Evolutionary conservation across 805 yeast genomes (phyloP).

Genomic region (Candida namnaoensis): DNA sequence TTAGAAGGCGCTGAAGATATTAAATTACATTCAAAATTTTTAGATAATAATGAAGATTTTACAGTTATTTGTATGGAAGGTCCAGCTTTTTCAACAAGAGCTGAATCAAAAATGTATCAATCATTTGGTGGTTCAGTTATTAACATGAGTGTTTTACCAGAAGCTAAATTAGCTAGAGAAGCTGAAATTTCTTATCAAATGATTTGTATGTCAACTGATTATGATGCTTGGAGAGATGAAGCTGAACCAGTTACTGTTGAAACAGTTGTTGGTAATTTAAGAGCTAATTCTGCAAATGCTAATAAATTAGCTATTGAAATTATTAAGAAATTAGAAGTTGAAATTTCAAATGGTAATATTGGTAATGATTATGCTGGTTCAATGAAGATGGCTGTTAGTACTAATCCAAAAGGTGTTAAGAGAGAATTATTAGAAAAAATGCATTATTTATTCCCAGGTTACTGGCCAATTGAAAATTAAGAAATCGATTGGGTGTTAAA

Average conservation of each 20-base stretch:
- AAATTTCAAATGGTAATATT: slow-evolving; percentile 46
- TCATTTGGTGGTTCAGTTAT: slow-evolving; percentile 92
- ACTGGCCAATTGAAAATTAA: slow-evolving; percentile 49
- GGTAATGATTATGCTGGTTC: slow-evolving; percentile 69
- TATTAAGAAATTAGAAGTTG: slow-evolving; percentile 57
- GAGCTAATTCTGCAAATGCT: slow-evolving; percentile 84
- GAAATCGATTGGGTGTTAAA: background rate
- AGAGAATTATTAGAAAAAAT: slow-evolving; percentile 67
- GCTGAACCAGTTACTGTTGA: slow-evolving; percentile 98
- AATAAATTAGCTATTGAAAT: slow-evolving; percentile 64
- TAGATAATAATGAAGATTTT: slow-evolving; percentile 61
- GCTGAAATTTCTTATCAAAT: slow-evolving; percentile 96
- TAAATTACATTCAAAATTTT: slow-evolving; percentile 55
- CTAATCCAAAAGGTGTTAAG: slow-evolving; percentile 65
- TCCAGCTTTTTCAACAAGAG: slow-evolving; percentile 94
- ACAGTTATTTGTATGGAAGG: slow-evolving; percentile 98
- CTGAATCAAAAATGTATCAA: slow-evolving; percentile 82
- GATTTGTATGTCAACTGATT: slow-evolving; percentile 98
- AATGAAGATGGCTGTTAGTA: slow-evolving; percentile 76
- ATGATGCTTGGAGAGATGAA: slow-evolving; percentile 95
- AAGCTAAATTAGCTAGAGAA: slow-evolving; percentile 92
- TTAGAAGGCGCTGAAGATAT: slow-evolving; percentile 36
- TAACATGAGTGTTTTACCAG: slow-evolving; percentile 97
- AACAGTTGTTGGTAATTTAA: slow-evolving; percentile 84
- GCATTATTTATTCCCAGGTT: slow-evolving; percentile 85